Evolutionary conservation across 805 yeast species (phyloP).

Genomic region (Candida nemodendra): DNA sequence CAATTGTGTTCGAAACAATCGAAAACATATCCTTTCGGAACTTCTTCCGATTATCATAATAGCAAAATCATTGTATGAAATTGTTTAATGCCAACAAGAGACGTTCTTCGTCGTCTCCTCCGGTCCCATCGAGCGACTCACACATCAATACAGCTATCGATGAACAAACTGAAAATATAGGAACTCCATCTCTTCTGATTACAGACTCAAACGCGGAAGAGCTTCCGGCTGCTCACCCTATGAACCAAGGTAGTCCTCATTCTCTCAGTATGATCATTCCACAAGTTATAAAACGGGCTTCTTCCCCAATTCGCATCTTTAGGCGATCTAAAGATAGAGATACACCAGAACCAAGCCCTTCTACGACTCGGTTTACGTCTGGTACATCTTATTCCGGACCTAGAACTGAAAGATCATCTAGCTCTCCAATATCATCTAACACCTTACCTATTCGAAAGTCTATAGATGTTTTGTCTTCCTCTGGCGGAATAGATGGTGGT

Average conservation of each 20-base stretch:
- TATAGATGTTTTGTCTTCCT: background rate
- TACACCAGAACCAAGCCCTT: background rate
- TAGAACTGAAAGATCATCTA: too few species aligned
- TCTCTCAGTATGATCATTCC: conserved; percentile 6
- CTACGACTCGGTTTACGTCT: too few species aligned
- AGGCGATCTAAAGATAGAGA: conserved; percentile 4
- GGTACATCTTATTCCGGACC: too few species aligned
- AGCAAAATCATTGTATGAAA: background rate
- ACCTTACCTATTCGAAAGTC: background rate
- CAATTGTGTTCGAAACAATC: too few species aligned
- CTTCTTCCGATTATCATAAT: too few species aligned
- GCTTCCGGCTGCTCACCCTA: too few species aligned
- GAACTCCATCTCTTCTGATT: too few species aligned
- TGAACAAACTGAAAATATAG: too few species aligned
- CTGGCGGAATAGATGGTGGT: background rate
- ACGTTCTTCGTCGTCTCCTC: background rate
- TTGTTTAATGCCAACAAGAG: background rate
- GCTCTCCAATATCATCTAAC: too few species aligned
- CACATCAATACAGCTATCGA: too few species aligned
- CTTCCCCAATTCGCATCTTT: conserved; percentile 13
- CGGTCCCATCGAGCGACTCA: background rate
- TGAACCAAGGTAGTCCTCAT: background rate
- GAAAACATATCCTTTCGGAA: too few species aligned
- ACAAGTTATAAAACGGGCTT: conserved; percentile 6
- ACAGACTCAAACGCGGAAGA: too few species aligned